These are phyloP conservation scores for Corinectria fuckeliana DNA, from an alignment of 2,329 filamentous ascomycete species.

Conservation along the genomic window DNA sequence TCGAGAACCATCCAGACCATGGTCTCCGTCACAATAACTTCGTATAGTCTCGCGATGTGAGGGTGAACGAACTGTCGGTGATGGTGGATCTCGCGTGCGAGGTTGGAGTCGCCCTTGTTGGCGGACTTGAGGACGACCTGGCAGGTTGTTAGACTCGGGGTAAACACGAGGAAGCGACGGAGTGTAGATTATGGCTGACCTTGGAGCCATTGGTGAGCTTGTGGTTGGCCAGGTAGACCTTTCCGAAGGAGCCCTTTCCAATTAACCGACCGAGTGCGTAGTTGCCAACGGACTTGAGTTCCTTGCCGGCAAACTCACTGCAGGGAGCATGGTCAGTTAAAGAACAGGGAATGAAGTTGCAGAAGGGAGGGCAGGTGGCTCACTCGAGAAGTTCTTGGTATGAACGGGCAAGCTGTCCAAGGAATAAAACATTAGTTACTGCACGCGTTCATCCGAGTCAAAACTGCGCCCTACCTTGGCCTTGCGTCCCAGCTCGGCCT, in stretches of 20 bases:
- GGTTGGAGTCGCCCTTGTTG: conserved; percentile 92
- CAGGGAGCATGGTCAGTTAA: conserved; percentile 16
- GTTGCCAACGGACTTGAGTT: conserved; percentile 92
- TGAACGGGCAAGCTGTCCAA: conserved; percentile 83
- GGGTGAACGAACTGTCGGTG: conserved; percentile 97
- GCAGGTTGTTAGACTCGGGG: conserved; percentile 8
- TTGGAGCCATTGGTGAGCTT: conserved; percentile 99
- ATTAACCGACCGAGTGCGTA: conserved; percentile 91
- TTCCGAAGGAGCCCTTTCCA: conserved; percentile 97
- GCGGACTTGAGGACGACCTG: conserved; percentile 98
- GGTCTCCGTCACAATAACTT: conserved; percentile 95
- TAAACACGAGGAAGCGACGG: not conserved
- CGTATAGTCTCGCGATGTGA: conserved; percentile 94
- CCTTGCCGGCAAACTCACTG: conserved; percentile 92
- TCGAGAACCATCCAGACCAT: conserved; percentile 97
- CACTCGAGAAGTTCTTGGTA: conserved; percentile 97
- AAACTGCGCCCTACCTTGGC: conserved; percentile 57
- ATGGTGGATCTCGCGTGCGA: conserved; percentile 97
- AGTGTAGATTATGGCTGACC: conserved; percentile 55
- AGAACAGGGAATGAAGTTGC: not conserved
- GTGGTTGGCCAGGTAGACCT: conserved; percentile 94
- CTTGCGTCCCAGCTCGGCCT: conserved; percentile 67
- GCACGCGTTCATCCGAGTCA: not conserved
- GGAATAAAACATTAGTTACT: conserved; percentile 3
- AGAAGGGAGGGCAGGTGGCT: conserved; percentile 44